Evolutionary conservation across 2,329 filamentous ascomycete species (phyloP).

Genomic region (Aureobasidium sp.): DNA sequence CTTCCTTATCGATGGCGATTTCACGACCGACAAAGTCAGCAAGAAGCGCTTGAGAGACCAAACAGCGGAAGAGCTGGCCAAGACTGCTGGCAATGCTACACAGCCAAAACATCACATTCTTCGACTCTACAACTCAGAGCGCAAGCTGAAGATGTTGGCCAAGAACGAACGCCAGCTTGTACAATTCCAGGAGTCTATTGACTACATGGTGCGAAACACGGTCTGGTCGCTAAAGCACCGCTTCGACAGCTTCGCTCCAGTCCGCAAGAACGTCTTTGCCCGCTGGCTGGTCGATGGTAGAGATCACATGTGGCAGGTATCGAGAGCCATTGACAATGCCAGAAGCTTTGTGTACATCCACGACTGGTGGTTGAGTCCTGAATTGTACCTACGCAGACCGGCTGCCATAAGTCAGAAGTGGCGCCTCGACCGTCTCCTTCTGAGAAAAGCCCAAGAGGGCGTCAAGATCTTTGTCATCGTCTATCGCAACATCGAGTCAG

Average conservation of each 20-base stretch:
- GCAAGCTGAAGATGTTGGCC: constrained; percentile 91
- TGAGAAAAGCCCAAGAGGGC: constrained; percentile 88
- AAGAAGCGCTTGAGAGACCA: constrained; percentile 54
- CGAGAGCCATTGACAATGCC: constrained; percentile 87
- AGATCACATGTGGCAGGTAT: constrained; percentile 96
- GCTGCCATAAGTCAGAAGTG: constrained; percentile 86
- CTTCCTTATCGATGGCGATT: constrained; percentile 93
- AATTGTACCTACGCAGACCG: constrained; percentile 86
- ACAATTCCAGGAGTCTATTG: constrained; percentile 95
- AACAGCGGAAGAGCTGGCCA: constrained; percentile 70
- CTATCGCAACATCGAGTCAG: too few relatives aligned
- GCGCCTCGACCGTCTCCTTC: constrained; percentile 87
- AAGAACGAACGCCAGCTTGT: constrained; percentile 89
- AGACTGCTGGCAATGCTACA: constrained; percentile 65
- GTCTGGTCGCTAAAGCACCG: constrained; percentile 87
- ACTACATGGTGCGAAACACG: constrained; percentile 84
- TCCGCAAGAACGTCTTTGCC: constrained; percentile 83
- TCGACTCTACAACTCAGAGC: constrained; percentile 90
- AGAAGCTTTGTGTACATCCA: constrained; percentile 95
- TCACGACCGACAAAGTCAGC: constrained; percentile 78
- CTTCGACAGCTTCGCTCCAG: constrained; percentile 92
- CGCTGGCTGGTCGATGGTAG: constrained; percentile 99
- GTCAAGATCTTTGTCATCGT: constrained; percentile 96
- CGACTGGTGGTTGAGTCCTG: constrained; percentile 97
- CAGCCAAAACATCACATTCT: constrained; percentile 83